Conservation (phyloP, 345 rosid genomes). For the Streptanthus diversifolius region DNA sequence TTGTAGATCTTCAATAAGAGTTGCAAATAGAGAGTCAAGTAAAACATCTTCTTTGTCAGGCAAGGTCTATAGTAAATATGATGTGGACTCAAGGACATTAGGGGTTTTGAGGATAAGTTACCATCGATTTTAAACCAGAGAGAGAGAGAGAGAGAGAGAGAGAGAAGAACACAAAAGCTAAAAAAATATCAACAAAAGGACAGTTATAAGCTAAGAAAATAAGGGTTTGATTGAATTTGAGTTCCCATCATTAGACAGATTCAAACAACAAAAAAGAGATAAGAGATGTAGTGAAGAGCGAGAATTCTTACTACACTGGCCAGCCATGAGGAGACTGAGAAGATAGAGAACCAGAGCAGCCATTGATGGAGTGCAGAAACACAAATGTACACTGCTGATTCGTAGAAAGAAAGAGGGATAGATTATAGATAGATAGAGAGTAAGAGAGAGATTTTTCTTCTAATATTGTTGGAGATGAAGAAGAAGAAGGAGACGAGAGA, state of each 20-base stretch:
- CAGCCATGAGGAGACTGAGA: slow-evolving; percentile 50
- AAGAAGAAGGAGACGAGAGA: background rate
- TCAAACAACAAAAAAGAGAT: background rate
- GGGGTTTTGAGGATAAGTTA: background rate
- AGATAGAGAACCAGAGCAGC: slow-evolving; percentile 41
- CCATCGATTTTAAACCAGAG: background rate
- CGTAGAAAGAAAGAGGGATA: background rate
- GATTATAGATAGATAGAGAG: background rate
- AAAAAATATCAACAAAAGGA: background rate
- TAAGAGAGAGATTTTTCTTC: background rate
- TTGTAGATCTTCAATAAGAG: background rate
- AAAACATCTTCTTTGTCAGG: background rate
- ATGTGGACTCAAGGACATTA: background rate
- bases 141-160: background rate
- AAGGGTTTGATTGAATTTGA: background rate
- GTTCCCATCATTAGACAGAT: background rate
- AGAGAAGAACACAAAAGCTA: background rate
- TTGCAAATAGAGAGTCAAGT: background rate
- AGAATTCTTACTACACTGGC: slow-evolving; percentile 44
- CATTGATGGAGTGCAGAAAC: slow-evolving; percentile 31
- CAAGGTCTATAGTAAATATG: background rate
- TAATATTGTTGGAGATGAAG: background rate
- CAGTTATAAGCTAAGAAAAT: background rate
- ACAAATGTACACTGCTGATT: slow-evolving; percentile 10
- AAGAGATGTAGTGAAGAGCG: background rate